Evolutionary conservation across 2,329 filamentous ascomycete genomes (phyloP).

Genomic region (Paracoccidioides lutzii): DNA sequence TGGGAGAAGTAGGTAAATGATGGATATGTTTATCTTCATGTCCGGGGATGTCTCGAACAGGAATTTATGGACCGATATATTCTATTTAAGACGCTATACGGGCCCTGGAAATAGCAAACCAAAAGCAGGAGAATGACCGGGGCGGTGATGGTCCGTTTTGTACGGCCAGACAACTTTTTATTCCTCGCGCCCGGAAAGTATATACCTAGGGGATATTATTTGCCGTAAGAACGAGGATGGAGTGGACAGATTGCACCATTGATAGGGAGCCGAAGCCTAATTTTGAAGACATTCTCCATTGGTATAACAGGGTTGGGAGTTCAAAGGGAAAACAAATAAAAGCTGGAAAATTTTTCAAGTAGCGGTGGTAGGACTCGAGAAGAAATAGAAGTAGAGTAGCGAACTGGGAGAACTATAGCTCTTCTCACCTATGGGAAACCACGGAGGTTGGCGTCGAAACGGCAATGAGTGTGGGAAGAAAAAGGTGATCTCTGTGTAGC

Average conservation of each 20-base stretch:
- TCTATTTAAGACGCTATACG: not conserved
- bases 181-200: not conserved
- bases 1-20: not conserved
- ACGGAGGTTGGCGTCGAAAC: not conserved
- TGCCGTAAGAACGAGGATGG: not conserved
- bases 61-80: not conserved
- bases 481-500: not conserved
- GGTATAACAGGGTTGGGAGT: not conserved
- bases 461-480: not conserved
- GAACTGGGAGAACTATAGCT: not conserved
- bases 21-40: not conserved
- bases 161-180: not conserved
- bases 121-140: not conserved
- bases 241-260: not conserved
- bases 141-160: not conserved
- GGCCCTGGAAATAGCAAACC: not conserved
- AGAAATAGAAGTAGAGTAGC: not conserved
- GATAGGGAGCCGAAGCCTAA: not conserved
- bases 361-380: not conserved
- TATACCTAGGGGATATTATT: not conserved
- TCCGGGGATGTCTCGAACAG: not conserved
- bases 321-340: not conserved
- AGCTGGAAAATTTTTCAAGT: not conserved
- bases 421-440: not conserved
- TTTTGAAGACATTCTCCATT: not conserved